Evolutionary conservation across 352 stramenopile species (phyloP).

Genomic region (Globisporangium acanthophoron): DNA sequence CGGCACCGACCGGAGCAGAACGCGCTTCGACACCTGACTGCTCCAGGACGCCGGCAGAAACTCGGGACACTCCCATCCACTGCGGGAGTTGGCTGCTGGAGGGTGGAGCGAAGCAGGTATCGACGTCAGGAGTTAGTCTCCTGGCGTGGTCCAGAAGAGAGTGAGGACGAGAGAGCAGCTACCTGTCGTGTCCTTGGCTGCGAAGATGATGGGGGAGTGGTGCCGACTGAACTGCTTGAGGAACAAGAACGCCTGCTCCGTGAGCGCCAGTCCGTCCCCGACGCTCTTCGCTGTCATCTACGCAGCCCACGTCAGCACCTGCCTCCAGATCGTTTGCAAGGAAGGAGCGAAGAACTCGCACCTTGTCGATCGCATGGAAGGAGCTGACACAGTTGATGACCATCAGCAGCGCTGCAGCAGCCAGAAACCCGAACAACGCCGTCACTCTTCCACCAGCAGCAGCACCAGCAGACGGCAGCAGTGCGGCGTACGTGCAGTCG

Average conservation of each 20-base stretch:
- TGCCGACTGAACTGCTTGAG: constrained; percentile 65
- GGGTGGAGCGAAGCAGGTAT: background rate
- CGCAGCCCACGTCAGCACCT: background rate
- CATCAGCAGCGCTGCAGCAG: constrained; percentile 37
- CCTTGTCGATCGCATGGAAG: constrained; percentile 68
- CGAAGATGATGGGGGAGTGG: constrained; percentile 68
- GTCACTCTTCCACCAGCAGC: background rate
- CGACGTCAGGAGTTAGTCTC: background rate
- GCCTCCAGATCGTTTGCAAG: background rate
- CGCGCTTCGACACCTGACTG: constrained; percentile 57
- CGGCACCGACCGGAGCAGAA: constrained; percentile 30
- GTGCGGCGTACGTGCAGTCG: constrained; percentile 33
- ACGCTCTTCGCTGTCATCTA: constrained; percentile 56
- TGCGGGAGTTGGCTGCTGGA: constrained; percentile 12
- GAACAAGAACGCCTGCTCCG: constrained; percentile 57
- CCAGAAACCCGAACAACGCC: background rate
- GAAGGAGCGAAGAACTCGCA: constrained; percentile 2
- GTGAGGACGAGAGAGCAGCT: background rate
- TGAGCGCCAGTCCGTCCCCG: constrained; percentile 42
- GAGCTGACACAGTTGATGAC: constrained; percentile 60
- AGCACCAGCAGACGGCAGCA: background rate
- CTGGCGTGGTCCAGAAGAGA: background rate
- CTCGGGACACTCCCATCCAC: constrained; percentile 42
- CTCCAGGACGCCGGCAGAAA: constrained; percentile 62
- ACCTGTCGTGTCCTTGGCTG: constrained; percentile 39